A percentile compares a stretch with the other conserved stretches of the same genome.
phyloP scores from a whole-genome alignment of 108 stramenopile species.

The Cyclotella baltica region DNA sequence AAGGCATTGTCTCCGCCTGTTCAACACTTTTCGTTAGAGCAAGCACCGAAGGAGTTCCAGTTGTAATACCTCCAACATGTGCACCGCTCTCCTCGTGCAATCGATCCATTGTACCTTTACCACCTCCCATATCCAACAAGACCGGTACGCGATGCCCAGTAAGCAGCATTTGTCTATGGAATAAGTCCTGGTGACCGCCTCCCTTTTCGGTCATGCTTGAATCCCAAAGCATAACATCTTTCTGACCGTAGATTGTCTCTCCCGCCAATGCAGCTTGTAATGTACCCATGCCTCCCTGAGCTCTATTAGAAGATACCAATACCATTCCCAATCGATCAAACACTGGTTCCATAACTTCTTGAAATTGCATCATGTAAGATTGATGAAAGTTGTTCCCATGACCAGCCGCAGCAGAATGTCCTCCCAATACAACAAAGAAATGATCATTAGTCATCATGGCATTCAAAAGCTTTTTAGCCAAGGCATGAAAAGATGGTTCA shows the following conservation, averaged over 20 bases:
- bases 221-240: slow-evolving; percentile 57
- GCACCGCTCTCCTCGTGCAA: slow-evolving; percentile 35
- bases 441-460: slow-evolving; percentile 65
- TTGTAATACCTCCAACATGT: slow-evolving; percentile 47
- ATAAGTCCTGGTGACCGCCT: slow-evolving; percentile 28
- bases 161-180: slow-evolving; percentile 34
- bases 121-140: slow-evolving; percentile 48
- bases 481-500: slow-evolving; percentile 38
- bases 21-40: slow-evolving; percentile 17
- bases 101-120: slow-evolving; percentile 32
- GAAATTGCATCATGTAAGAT: slow-evolving; percentile 63
- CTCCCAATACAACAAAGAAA: slow-evolving; percentile 58
- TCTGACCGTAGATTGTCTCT: slow-evolving; percentile 44
- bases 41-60: slow-evolving; percentile 11
- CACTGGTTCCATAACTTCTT: slow-evolving; percentile 66
- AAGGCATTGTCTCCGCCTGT: slow-evolving; percentile 25
- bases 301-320: slow-evolving; percentile 59
- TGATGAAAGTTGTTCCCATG: slow-evolving; percentile 52
- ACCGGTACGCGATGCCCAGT: slow-evolving; percentile 40
- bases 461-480: slow-evolving; percentile 61
- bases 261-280: slow-evolving; percentile 44
- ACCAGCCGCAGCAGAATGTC: slow-evolving; percentile 42
- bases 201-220: slow-evolving; percentile 58
- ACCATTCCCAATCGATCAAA: slow-evolving; percentile 59
- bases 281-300: slow-evolving; percentile 59